A percentile compares a stretch with the other conserved stretches of the same genome.
phyloP scores from a whole-genome alignment of 2,329 filamentous ascomycete genomes.

The Simplicillium aogashimaense region DNA sequence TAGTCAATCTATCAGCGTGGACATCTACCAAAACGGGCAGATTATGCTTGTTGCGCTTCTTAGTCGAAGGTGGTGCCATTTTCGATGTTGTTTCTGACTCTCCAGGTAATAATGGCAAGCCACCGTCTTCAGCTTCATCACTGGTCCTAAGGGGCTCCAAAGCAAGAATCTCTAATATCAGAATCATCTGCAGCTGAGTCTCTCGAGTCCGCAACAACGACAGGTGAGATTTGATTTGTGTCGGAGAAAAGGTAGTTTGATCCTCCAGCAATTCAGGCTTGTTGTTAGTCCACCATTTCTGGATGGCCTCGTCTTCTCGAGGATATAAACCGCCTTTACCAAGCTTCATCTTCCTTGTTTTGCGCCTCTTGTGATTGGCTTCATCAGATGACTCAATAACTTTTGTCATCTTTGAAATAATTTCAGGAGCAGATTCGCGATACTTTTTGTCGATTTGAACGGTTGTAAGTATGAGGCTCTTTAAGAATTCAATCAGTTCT shows the following conservation, averaged over 20 bases:
- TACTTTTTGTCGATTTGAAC: conserved; percentile 71
- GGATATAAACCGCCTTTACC: conserved; percentile 62
- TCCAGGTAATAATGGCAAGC: conserved; percentile 34
- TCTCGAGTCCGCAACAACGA: conserved; percentile 62
- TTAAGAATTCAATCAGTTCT: conserved; percentile 60
- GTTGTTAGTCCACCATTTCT: conserved; percentile 59
- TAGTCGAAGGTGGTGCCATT: conserved; percentile 23
- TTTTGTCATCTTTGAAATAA: conserved; percentile 48
- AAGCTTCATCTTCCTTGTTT: conserved; percentile 54
- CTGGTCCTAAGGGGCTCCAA: conserved; percentile 45
- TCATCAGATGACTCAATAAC: conserved; percentile 46
- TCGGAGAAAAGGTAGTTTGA: conserved; percentile 34
- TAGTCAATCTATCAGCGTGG: conserved; percentile 68
- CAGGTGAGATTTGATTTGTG: conserved; percentile 52
- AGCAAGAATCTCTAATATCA: conserved; percentile 68
- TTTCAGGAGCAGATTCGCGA: conserved; percentile 55
- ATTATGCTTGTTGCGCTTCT: conserved; percentile 54
- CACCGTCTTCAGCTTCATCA: conserved; percentile 30
- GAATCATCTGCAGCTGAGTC: conserved; percentile 70
- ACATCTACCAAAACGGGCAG: conserved; percentile 58
- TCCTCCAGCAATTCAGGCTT: conserved; percentile 41
- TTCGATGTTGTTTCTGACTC: conserved; percentile 21
- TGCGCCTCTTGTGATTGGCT: conserved; percentile 34
- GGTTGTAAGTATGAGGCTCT: conserved; percentile 55
- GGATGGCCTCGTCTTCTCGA: conserved; percentile 53